Conservation (phyloP, 768 basidiomycete genomes). For the Tricholoma sp. region DNA sequence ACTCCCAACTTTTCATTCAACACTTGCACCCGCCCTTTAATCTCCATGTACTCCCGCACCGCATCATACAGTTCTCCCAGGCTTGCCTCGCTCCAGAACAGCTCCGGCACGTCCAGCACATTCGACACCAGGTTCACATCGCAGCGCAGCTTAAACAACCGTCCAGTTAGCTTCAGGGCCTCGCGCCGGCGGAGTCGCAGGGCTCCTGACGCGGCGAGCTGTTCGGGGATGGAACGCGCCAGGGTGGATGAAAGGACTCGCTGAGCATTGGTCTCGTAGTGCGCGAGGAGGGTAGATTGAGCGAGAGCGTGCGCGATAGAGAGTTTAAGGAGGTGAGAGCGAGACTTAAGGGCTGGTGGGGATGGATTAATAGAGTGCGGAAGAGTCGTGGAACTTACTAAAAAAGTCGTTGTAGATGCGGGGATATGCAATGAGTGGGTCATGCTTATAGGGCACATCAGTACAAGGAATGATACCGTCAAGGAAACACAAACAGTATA, state of each 20-base stretch:
- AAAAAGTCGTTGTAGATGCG: conserved; percentile 97
- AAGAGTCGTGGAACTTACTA: conserved; percentile 48
- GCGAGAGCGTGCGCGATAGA: conserved; percentile 94
- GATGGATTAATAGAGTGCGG: not conserved
- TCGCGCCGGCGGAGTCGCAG: conserved; percentile 74
- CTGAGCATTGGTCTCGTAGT: conserved; percentile 76
- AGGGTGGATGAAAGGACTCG: conserved; percentile 72
- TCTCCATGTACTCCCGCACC: conserved; percentile 93
- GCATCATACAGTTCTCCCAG: conserved; percentile 87
- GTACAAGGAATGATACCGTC: not conserved
- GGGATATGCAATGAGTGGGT: conserved; percentile 77
- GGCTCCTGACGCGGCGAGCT: conserved; percentile 73
- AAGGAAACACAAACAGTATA: conserved; percentile 48
- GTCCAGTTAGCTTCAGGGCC: conserved; percentile 82
- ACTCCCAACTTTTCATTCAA: conserved; percentile 87
- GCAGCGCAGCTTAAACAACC: conserved; percentile 79
- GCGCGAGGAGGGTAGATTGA: conserved; percentile 87
- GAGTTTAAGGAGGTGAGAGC: conserved; percentile 83
- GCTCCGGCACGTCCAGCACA: conserved; percentile 87
- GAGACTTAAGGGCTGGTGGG: conserved; percentile 77
- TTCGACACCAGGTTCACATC: conserved; percentile 92
- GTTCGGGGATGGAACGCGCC: conserved; percentile 77
- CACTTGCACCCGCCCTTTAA: conserved; percentile 73
- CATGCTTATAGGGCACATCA: conserved; percentile 51
- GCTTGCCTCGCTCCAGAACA: conserved; percentile 95